phyloP scores from a whole-genome alignment of 2,329 filamentous ascomycete genomes.

The Cercospora sojina region DNA sequence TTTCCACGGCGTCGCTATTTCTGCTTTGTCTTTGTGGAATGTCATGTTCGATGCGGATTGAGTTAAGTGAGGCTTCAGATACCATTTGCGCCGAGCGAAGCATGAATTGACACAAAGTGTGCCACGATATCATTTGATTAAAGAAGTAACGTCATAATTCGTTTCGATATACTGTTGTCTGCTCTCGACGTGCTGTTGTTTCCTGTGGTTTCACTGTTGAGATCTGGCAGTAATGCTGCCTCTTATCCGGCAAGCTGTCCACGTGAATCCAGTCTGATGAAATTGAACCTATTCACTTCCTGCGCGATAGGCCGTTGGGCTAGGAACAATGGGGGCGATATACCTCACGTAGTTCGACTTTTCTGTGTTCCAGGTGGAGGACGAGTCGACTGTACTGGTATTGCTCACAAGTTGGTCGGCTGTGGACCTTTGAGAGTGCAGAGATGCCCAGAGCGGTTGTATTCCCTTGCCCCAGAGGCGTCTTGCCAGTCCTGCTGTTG shows the following conservation, averaged over 20 bases:
- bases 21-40: neutral
- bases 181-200: neutral
- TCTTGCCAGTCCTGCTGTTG: conserved; percentile 4
- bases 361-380: neutral
- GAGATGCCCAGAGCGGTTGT: neutral
- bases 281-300: neutral
- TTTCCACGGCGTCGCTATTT: neutral
- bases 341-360: neutral
- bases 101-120: neutral
- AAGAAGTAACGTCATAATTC: neutral
- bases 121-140: neutral
- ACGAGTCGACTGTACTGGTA: neutral
- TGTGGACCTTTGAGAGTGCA: neutral
- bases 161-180: neutral
- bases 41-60: no score
- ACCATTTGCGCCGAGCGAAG: neutral
- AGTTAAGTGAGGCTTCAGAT: neutral
- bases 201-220: neutral
- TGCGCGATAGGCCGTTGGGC: neutral
- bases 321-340: neutral
- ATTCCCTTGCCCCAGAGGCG: conserved; percentile 7
- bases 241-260: neutral
- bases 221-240: neutral
- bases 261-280: neutral
- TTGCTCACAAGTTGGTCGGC: neutral